Evolutionary conservation across 2,329 filamentous ascomycete species (phyloP).

Genomic region (Pseudocercospora crystallina): DNA sequence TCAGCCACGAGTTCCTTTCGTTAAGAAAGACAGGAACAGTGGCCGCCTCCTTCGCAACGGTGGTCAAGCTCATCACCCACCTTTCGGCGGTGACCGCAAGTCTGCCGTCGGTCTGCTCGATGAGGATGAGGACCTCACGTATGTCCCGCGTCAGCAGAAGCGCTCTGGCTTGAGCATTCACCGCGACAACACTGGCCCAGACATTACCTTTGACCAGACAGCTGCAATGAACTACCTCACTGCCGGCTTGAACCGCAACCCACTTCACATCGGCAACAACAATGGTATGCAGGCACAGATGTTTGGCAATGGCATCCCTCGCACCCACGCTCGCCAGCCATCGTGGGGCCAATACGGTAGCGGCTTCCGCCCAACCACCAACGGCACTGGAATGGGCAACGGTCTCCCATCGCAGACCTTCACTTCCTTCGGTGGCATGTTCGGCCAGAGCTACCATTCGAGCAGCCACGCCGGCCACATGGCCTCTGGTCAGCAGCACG

Average conservation of each 20-base stretch:
- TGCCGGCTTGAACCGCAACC: slow-evolving; percentile 13
- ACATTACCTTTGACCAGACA: slow-evolving; percentile 35
- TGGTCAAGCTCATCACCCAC: slow-evolving; percentile 3
- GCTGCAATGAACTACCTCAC: slow-evolving; percentile 22
- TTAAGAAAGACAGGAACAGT: slow-evolving; percentile 31
- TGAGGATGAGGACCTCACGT: slow-evolving; percentile 35
- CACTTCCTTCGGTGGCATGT: slow-evolving; percentile 9
- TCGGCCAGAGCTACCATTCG: slow-evolving; percentile 9
- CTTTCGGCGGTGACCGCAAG: slow-evolving; percentile 3
- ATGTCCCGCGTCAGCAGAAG: slow-evolving; percentile 32
- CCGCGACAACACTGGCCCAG: slow-evolving; percentile 39
- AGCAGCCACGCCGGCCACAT: neutral
- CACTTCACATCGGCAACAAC: neutral
- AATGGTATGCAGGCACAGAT: slow-evolving; percentile 1
- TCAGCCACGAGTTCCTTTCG: slow-evolving; percentile 24
- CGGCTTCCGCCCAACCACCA: slow-evolving; percentile 17
- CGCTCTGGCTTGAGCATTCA: slow-evolving; percentile 44
- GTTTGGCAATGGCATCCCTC: slow-evolving; percentile 9
- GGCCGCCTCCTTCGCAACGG: slow-evolving; percentile 23
- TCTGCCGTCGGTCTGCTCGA: slow-evolving; percentile 20
- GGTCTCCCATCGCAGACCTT: slow-evolving; percentile 1
- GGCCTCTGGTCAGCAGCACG: slow-evolving; percentile 3
- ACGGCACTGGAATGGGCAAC: slow-evolving; percentile 7
- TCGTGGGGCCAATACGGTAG: slow-evolving; percentile 19
- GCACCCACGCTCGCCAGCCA: slow-evolving; percentile 12